Conservation (phyloP, 495 filamentous ascomycete species). For the Podospora australis region DNA sequence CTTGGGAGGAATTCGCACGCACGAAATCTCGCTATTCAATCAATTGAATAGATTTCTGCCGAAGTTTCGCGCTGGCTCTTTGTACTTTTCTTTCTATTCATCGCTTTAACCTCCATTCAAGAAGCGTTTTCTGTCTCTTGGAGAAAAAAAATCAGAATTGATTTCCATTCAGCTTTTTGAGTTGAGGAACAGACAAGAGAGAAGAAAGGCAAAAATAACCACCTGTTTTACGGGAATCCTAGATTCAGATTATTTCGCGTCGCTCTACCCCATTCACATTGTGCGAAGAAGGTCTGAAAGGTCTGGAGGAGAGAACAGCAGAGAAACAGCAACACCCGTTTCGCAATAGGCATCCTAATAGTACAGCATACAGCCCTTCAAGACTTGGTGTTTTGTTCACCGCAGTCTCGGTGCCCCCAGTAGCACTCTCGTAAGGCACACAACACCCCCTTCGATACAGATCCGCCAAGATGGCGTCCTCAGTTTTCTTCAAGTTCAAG, state of each 20-base stretch:
- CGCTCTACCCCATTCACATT: slow-evolving; percentile 32
- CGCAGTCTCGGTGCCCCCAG: not conserved
- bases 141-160: slow-evolving; percentile 55
- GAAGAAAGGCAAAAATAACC: not conserved
- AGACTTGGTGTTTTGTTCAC: not conserved
- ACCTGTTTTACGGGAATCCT: slow-evolving; percentile 11
- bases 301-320: slow-evolving; percentile 3
- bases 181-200: slow-evolving; percentile 32
- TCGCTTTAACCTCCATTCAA: slow-evolving; percentile 27
- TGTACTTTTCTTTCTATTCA: slow-evolving; percentile 31
- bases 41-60: slow-evolving; percentile 22
- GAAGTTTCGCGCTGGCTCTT: slow-evolving; percentile 24
- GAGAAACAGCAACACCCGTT: slow-evolving; percentile 25
- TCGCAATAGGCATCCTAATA: slow-evolving; percentile 6
- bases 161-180: slow-evolving; percentile 42
- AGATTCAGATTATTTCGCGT: slow-evolving; percentile 25
- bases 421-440: slow-evolving; percentile 4
- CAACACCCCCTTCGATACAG: slow-evolving; percentile 6
- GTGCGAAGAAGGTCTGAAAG: slow-evolving; percentile 21
- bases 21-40: slow-evolving; percentile 21
- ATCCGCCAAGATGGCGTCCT: slow-evolving; percentile 74
- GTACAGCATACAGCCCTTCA: slow-evolving; percentile 12
- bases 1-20: slow-evolving; percentile 17
- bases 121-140: slow-evolving; percentile 34
- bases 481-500: slow-evolving; percentile 99